Percentiles rank a stretch among this genome's conserved stretches.
Conservation (phyloP, 176 grass and related monocot genomes). For the Carex littledalei region DNA sequence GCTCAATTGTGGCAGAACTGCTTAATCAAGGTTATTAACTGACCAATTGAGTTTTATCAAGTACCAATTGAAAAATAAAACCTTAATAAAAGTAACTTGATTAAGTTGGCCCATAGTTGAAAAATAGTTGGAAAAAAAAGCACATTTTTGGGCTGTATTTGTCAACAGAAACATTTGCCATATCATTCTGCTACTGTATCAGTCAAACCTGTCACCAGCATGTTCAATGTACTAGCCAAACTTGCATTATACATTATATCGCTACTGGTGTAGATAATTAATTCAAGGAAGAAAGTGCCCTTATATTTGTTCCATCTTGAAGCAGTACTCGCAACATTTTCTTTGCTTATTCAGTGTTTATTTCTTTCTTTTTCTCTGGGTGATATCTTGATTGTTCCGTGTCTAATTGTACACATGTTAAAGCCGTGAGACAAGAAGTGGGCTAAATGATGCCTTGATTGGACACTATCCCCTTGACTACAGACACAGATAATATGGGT, state of each 20-base stretch:
- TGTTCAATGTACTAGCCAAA: not conserved
- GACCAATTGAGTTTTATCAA: not conserved
- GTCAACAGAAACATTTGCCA: too few species aligned
- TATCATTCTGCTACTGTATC: not conserved
- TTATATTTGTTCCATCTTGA: too few species aligned
- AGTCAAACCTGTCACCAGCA: not conserved
- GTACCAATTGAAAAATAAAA: not conserved
- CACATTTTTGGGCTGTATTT: not conserved
- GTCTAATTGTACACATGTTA: not conserved
- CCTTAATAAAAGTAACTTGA: not conserved
- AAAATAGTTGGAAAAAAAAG: not conserved
- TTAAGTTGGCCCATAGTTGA: not conserved
- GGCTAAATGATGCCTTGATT: not conserved
- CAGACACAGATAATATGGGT: not conserved
- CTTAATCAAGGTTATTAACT: not conserved
- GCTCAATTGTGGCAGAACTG: not conserved
- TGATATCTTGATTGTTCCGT: not conserved
- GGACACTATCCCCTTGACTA: not conserved
- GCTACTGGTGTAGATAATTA: not conserved
- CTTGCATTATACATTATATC: not conserved
- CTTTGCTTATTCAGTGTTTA: not conserved
- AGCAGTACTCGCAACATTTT: not conserved
- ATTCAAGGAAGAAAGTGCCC: not conserved
- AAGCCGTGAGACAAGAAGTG: not conserved
- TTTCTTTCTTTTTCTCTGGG: not conserved